phyloP scores from a whole-genome alignment of 345 rosid genomes.

The Eucalyptus regnans region DNA sequence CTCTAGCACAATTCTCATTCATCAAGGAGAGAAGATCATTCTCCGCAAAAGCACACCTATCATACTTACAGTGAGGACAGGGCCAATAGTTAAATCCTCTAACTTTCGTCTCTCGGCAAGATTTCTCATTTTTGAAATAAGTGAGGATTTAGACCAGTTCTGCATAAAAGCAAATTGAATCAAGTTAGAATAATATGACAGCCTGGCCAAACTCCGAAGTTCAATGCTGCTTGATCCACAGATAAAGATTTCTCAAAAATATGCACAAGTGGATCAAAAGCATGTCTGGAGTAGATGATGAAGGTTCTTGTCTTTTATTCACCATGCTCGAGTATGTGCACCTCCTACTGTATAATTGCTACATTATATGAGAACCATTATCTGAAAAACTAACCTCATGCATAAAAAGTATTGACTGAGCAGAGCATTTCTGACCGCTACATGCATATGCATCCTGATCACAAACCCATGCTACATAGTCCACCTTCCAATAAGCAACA shows the following conservation, averaged over 20 bases:
- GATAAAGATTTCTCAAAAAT: background rate
- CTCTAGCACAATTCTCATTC: background rate
- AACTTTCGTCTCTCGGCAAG: conserved; percentile 86
- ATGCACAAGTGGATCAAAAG: background rate
- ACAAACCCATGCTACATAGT: conserved; percentile 94
- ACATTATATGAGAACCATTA: background rate
- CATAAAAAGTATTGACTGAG: conserved; percentile 88
- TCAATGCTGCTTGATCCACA: background rate
- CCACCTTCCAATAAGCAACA: conserved; percentile 42
- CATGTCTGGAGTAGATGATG: background rate
- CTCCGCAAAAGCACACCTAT: background rate
- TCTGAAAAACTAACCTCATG: conserved; percentile 59
- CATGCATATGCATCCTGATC: conserved; percentile 99
- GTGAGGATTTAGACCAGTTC: conserved; percentile 72
- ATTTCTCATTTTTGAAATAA: conserved; percentile 57
- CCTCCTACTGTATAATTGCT: background rate
- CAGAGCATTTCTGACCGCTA: conserved; percentile 98
- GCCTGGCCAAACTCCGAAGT: background rate
- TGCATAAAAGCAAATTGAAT: conserved; percentile 7
- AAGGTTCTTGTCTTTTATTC: background rate
- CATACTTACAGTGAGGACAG: conserved; percentile 85
- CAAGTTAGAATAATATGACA: background rate
- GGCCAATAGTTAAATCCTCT: conserved; percentile 86
- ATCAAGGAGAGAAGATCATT: background rate
- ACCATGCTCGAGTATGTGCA: background rate